Base-by-base conservation (phyloP, 805 yeast species). In the Phaffomyces opuntiae region DNA sequence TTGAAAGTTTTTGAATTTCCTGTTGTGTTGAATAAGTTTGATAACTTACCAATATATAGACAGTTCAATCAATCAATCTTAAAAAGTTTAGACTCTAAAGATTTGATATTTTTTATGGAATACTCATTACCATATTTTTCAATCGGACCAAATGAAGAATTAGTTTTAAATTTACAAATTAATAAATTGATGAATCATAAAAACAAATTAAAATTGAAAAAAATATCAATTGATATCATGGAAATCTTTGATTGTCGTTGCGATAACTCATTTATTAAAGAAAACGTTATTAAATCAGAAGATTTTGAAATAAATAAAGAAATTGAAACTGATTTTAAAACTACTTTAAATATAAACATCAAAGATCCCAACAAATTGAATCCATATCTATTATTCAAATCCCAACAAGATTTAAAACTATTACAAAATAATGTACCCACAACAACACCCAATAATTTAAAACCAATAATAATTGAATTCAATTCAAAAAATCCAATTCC, bases 121-220 rank as follows among this genome's bases (percentile, higher is more conserved):
- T 65, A 75, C 41, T 62, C 65, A 7, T 52, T 81, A 17, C 77
- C 80, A 1, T 68, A 70, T 7, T 68, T 79, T 7, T 73, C 82
- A 31, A 69, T 80, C n/a, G 82, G 85, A 1, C 81, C 81, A 0
- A 68, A 67, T 42, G 88, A 81, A 55, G 60, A 63, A 7, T 55
- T 80, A 8, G 52, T 56, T 7, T 43, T 79, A 7, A 56, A 60
- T 31, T 53, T 72, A 17, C 69, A 69, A 36, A 56, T 78, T 1
- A 38, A 49, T 72, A 39, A 77, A 70, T 54, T 51, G 36, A 17
- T 36, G 45, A 7, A 38, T 41, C 14, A 39, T 13, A 19, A 49
- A 38, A 33, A 16, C 14, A n/a, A 37, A 36, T 7, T 55, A 70
- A 70, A 65, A 45, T 52, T 81, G 32, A 76, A 73, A 51, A 63